Percentiles rank a stretch among this genome's conserved stretches.
phyloP scores from a whole-genome alignment of 306 rosid genomes.

The Casuarina glauca region DNA sequence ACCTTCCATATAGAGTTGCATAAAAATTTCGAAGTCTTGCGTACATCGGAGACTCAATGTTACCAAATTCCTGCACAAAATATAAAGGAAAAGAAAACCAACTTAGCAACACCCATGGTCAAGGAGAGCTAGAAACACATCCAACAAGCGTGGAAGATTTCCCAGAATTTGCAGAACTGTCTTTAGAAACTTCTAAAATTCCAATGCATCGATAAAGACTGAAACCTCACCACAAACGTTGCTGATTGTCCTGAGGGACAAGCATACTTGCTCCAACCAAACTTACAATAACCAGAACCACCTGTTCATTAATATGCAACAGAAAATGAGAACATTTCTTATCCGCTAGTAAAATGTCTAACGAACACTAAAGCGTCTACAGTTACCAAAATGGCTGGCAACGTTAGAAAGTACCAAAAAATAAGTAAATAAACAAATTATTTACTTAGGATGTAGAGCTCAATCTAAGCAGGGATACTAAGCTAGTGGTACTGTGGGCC shows the following conservation, averaged over 20 bases:
- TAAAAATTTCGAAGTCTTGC: slow-evolving; percentile 76
- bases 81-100: slow-evolving; percentile 9
- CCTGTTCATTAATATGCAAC: slow-evolving; percentile 42
- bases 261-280: slow-evolving; percentile 76
- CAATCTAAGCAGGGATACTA: background rate
- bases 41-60: slow-evolving; percentile 83
- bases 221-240: slow-evolving; percentile 70
- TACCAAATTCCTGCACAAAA: slow-evolving; percentile 81
- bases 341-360: background rate
- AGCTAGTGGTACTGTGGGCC: background rate
- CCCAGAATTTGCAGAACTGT: background rate
- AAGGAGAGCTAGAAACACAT: background rate
- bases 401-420: background rate
- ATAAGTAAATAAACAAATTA: too few relatives aligned
- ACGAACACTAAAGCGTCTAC: background rate
- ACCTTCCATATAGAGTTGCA: slow-evolving; percentile 76
- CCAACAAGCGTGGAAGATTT: background rate
- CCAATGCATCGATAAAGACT: background rate
- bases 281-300: slow-evolving; percentile 97
- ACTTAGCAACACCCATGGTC: background rate
- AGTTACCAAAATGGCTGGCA: background rate
- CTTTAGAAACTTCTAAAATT: background rate
- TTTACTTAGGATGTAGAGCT: background rate
- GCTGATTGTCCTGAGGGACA: slow-evolving; percentile 69
- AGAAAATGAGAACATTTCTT: slow-evolving; percentile 1